phyloP scores from a whole-genome alignment of 176 grass and related monocot species.

The Rhynchospora pubera region DNA sequence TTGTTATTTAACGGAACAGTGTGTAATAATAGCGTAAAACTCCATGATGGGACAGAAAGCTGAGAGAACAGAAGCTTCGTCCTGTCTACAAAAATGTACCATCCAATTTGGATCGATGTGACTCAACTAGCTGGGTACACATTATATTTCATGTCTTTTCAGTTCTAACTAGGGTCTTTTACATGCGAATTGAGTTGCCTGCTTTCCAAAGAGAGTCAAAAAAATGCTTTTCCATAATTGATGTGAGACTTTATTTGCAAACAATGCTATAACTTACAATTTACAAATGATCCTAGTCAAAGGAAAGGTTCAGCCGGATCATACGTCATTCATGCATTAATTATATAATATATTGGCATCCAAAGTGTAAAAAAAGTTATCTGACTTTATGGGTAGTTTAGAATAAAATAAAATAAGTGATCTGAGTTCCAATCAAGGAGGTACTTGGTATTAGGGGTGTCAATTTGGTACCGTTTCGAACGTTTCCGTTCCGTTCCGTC shows the following conservation, averaged over 20 bases:
- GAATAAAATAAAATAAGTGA: constrained; percentile 14
- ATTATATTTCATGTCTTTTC: neutral
- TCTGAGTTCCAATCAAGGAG: neutral
- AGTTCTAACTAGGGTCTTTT: neutral
- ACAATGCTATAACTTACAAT: neutral
- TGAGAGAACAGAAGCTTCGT: constrained; percentile 25
- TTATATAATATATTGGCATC: neutral
- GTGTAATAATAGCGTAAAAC: constrained; percentile 15
- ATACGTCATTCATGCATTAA: neutral
- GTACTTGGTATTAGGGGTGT: too few species aligned
- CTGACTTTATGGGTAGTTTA: constrained; percentile 8
- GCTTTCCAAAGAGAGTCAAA: neutral
- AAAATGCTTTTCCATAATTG: neutral
- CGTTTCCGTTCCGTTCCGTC: too few species aligned
- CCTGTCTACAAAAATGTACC: constrained; percentile 11
- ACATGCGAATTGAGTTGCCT: neutral
- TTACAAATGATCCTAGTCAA: neutral
- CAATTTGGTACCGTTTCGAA: too few species aligned
- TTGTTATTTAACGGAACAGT: constrained; percentile 22
- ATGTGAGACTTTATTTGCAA: neutral
- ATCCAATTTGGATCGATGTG: constrained; percentile 17
- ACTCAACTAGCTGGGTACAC: constrained; percentile 13
- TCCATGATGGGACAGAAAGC: constrained; percentile 22
- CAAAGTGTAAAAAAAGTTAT: constrained; percentile 9
- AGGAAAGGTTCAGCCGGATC: neutral